Evolutionary conservation across 352 stramenopile species (phyloP).

Genomic region (Halophytophthora polymorphica): DNA sequence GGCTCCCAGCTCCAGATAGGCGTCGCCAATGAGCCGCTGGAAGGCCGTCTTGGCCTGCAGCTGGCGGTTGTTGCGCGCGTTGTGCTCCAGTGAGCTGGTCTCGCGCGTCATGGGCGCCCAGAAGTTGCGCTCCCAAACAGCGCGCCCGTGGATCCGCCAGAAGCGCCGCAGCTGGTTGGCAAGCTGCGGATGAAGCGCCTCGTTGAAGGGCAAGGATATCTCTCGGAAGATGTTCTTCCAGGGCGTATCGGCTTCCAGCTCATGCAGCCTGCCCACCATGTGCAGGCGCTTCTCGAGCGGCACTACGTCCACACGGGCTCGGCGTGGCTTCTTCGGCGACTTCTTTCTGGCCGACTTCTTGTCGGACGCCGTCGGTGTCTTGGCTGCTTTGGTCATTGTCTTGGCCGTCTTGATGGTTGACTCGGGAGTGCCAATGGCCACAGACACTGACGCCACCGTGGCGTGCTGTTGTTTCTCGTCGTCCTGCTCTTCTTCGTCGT

Average conservation of each 20-base stretch:
- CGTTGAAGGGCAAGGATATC: conserved; percentile 40
- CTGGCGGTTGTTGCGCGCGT: conserved; percentile 31
- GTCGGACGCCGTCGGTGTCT: too few relatives aligned
- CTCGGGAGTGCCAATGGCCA: too few relatives aligned
- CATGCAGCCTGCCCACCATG: conserved; percentile 14
- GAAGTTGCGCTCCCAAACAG: conserved; percentile 59
- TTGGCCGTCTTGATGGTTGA: too few relatives aligned
- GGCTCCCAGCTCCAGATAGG: conserved; percentile 29
- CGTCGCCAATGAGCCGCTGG: conserved; percentile 26
- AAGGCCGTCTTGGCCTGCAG: conserved; percentile 31
- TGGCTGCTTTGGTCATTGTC: too few relatives aligned
- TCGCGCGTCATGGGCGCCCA: conserved; percentile 31
- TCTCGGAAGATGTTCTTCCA: conserved; percentile 34
- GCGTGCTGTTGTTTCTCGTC: too few relatives aligned
- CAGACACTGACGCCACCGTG: too few relatives aligned
- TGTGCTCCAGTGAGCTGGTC: conserved; percentile 5
- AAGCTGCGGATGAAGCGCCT: conserved; percentile 13
- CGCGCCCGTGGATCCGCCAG: conserved; percentile 30
- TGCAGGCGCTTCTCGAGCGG: conserved; percentile 15
- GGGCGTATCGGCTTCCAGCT: conserved; percentile 27
- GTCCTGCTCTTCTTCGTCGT: too few relatives aligned
- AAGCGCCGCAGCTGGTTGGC: conserved; percentile 28
- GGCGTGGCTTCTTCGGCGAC: conserved; percentile 13
- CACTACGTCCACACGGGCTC: conserved; percentile 13
- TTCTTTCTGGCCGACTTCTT: background rate